Percentiles rank a stretch among this genome's conserved stretches.
Conservation (phyloP, 139 green algal genomes). For the Chlorella ohadii region DNA sequence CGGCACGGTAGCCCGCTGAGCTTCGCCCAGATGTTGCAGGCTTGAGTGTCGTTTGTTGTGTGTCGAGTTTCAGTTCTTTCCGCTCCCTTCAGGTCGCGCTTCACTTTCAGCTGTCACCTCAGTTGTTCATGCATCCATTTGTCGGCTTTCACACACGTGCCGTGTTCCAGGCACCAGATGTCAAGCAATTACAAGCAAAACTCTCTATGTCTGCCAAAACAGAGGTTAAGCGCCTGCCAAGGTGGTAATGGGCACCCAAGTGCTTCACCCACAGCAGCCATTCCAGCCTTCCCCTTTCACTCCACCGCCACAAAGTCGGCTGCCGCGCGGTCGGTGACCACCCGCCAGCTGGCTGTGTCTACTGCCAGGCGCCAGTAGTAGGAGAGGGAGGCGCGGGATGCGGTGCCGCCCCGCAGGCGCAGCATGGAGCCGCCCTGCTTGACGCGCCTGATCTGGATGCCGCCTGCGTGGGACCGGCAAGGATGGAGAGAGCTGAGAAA, state of each 20-base stretch:
- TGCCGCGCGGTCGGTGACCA: conserved; percentile 11
- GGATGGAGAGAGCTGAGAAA: too few relatives aligned
- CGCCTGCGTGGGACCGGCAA: not conserved
- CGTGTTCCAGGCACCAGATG: not conserved
- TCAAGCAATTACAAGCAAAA: not conserved
- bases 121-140: not conserved
- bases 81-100: not conserved
- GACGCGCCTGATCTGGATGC: conserved; percentile 10
- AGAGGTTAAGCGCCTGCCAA: too few relatives aligned
- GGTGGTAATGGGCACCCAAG: too few relatives aligned
- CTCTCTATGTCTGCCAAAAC: not conserved
- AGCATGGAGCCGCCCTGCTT: conserved; percentile 24
- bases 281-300: too few relatives aligned
- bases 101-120: not conserved
- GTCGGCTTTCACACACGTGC: not conserved
- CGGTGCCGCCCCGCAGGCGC: conserved; percentile 9
- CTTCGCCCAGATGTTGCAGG: too few relatives aligned
- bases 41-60: not conserved
- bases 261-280: too few relatives aligned
- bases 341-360: conserved; percentile 6
- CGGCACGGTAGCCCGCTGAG: not conserved
- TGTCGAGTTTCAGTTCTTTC: not conserved
- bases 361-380: conserved; percentile 24
- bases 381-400: not conserved
- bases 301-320: conserved; percentile 14